These are phyloP conservation scores for Ophiostoma sp. DNA, from an alignment of 2,329 filamentous ascomycete genomes.

Conservation along the genomic window DNA sequence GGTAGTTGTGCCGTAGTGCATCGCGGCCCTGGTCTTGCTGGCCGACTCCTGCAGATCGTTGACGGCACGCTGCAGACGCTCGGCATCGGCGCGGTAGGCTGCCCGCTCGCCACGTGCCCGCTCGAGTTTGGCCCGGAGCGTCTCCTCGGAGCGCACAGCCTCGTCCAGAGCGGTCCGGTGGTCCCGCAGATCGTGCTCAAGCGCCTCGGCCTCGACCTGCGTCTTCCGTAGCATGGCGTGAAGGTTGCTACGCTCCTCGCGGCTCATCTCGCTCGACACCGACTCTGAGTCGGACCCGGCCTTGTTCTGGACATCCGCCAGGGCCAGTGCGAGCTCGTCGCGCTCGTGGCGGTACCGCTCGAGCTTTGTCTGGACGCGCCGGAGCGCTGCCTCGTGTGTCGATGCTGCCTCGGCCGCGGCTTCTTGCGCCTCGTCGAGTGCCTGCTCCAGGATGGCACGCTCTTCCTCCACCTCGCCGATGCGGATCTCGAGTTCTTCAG, in stretches of 20 bases:
- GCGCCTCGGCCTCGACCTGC: conserved; percentile 64
- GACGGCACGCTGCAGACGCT: conserved; percentile 56
- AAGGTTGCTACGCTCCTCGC: conserved; percentile 59
- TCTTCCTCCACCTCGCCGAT: conserved; percentile 61
- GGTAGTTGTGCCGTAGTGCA: conserved; percentile 31
- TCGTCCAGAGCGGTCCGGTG: conserved; percentile 65
- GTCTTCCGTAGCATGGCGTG: conserved; percentile 62
- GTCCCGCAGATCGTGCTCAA: conserved; percentile 71
- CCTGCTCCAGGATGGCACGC: conserved; percentile 58
- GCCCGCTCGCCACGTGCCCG: conserved; percentile 67
- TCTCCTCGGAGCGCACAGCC: conserved; percentile 56
- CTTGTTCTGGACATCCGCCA: conserved; percentile 36
- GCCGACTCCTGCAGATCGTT: conserved; percentile 47
- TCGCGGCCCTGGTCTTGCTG: conserved; percentile 39
- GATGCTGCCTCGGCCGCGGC: conserved; percentile 50
- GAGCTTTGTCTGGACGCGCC: conserved; percentile 50
- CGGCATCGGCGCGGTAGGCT: conserved; percentile 53
- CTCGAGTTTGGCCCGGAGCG: conserved; percentile 67
- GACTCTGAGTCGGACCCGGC: conserved; percentile 24
- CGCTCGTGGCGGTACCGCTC: conserved; percentile 54
- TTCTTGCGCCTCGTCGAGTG: conserved; percentile 56
- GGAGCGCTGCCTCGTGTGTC: conserved; percentile 47
- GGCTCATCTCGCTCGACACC: conserved; percentile 42
- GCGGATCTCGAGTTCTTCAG: conserved; percentile 53
- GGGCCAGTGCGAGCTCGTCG: conserved; percentile 40